phyloP scores from a whole-genome alignment of 192 early-diverging fungal species.

The Allomyces macrogynus region DNA sequence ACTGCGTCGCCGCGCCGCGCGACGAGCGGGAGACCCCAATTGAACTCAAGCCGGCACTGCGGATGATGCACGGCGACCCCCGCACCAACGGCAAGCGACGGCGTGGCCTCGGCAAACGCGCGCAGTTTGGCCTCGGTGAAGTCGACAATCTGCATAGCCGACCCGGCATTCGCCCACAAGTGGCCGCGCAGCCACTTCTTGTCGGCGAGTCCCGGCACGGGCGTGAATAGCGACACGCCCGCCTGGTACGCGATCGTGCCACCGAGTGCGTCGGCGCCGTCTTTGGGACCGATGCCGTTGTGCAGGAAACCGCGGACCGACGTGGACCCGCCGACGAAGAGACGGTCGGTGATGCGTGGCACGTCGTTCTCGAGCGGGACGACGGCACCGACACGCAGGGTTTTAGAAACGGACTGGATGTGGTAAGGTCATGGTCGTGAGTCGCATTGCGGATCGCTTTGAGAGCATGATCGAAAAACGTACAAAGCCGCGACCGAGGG shows the following conservation, averaged over 20 bases:
- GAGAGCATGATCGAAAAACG: conserved; percentile 5
- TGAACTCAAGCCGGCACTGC: conserved; percentile 70
- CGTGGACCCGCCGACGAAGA: conserved; percentile 69
- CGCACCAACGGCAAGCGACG: conserved; percentile 53
- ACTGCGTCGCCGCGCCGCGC: conserved; percentile 38
- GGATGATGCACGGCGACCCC: conserved; percentile 74
- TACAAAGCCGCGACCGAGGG: conserved; percentile 35
- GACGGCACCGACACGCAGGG: conserved; percentile 43
- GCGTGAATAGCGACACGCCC: conserved; percentile 59
- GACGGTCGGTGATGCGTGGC: conserved; percentile 62
- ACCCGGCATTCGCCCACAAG: conserved; percentile 73
- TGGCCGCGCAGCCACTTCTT: conserved; percentile 53
- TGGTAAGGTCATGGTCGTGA: background rate
- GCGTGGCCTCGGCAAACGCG: conserved; percentile 21
- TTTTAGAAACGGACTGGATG: conserved; percentile 12
- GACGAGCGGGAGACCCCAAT: conserved; percentile 65
- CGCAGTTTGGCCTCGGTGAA: conserved; percentile 9
- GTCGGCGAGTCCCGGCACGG: conserved; percentile 44
- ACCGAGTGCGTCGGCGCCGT: conserved; percentile 58
- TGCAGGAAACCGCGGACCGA: conserved; percentile 74
- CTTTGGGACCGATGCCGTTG: conserved; percentile 70
- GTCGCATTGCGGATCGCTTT: background rate
- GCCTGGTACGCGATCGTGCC: conserved; percentile 68
- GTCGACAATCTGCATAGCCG: conserved; percentile 27
- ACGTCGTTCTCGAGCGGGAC: conserved; percentile 26